phyloP scores from a whole-genome alignment of 2,329 filamentous ascomycete genomes.

The Fusarium nelsonii region DNA sequence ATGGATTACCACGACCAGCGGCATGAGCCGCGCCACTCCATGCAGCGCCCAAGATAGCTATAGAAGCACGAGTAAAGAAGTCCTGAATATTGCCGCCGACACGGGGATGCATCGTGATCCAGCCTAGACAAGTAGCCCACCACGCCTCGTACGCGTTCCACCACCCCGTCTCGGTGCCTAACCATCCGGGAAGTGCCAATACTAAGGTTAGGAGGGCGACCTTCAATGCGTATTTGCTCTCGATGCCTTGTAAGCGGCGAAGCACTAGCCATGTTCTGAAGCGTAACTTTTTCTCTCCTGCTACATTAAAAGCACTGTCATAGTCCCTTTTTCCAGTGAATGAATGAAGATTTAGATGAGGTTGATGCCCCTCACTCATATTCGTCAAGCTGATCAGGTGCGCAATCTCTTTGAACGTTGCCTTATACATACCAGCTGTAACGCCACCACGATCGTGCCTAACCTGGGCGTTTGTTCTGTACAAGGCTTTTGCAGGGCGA shows the following conservation, averaged over 20 bases:
- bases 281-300: conserved; percentile 54
- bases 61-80: conserved; percentile 63
- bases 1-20: conserved; percentile 65
- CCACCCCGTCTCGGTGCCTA: conserved; percentile 60
- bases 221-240: conserved; percentile 69
- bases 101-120: conserved; percentile 64
- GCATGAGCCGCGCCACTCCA: conserved; percentile 67
- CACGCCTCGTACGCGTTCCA: conserved; percentile 68
- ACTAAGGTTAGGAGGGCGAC: conserved; percentile 64
- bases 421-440: conserved; percentile 64
- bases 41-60: conserved; percentile 63
- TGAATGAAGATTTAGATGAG: conserved; percentile 40
- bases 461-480: conserved; percentile 68
- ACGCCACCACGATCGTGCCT: conserved; percentile 70
- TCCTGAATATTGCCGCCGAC: conserved; percentile 71
- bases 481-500: conserved; percentile 64
- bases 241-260: conserved; percentile 68
- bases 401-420: conserved; percentile 60
- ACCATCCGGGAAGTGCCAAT: conserved; percentile 67
- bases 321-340: conserved; percentile 44
- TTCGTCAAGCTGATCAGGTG: conserved; percentile 59
- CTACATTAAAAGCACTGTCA: conserved; percentile 45
- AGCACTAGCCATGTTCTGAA: conserved; percentile 63
- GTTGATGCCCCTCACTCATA: conserved; percentile 51
- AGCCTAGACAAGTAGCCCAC: conserved; percentile 70